These are phyloP conservation scores for Straminergon stramineum DNA, from an alignment of 225 moss, liverwort and hornwort species.

Conservation along the genomic window DNA sequence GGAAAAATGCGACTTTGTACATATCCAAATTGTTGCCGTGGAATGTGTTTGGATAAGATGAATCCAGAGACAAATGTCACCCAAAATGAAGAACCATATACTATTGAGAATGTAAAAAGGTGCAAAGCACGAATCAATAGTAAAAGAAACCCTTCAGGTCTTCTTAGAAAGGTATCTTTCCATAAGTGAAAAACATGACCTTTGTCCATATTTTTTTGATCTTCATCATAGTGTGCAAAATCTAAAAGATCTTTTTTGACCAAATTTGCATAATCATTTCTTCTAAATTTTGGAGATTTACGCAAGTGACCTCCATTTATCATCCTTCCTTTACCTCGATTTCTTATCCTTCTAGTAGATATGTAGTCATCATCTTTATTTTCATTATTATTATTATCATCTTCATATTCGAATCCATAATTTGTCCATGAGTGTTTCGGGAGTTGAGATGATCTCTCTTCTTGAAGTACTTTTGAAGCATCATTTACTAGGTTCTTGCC, in stretches of 20 bases:
- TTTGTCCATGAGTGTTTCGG: rapidly evolving
- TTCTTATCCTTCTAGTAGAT: not conserved
- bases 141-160: not conserved
- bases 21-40: conserved; percentile 25
- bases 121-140: not conserved
- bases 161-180: not conserved
- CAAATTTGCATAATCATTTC: not conserved
- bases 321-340: not conserved
- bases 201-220: not conserved
- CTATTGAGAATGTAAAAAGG: conserved; percentile 16
- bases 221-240: not conserved
- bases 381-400: not conserved
- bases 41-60: conserved; percentile 17
- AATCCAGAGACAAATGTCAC: conserved; percentile 31
- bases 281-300: not conserved
- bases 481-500: not conserved
- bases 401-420: not conserved
- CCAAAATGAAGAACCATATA: conserved; percentile 25
- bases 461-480: not conserved
- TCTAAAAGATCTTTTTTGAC: not conserved
- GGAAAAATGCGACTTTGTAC: conserved; percentile 33
- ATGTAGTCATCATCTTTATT: not conserved
- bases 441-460: not conserved
- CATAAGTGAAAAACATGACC: not conserved
- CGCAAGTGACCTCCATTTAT: not conserved